Percentiles rank a stretch among this genome's conserved stretches.
phyloP scores from a whole-genome alignment of 352 stramenopile genomes.

The Globisporangium echinulatum region DNA sequence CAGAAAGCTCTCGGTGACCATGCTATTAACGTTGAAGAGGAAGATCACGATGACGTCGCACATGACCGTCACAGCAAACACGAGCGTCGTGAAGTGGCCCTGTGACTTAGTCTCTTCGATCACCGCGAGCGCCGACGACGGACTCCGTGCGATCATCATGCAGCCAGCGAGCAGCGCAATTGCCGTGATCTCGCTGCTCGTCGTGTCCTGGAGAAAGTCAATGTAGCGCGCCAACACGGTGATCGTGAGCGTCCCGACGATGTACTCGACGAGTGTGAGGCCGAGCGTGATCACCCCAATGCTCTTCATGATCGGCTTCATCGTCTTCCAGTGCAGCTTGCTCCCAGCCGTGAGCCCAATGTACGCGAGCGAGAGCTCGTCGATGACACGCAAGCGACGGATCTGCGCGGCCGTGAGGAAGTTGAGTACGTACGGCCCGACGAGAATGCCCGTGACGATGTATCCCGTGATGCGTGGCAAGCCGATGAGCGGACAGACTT shows the following conservation, averaged over 20 bases:
- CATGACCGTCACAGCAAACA: constrained; percentile 65
- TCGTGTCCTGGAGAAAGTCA: constrained; percentile 57
- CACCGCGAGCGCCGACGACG: constrained; percentile 56
- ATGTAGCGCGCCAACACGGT: constrained; percentile 50
- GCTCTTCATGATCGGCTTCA: constrained; percentile 55
- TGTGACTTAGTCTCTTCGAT: constrained; percentile 62
- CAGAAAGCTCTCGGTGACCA: constrained; percentile 59
- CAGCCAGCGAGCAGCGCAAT: constrained; percentile 57
- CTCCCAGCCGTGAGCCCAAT: constrained; percentile 55
- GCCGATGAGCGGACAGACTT: constrained; percentile 49
- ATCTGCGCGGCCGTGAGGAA: constrained; percentile 40
- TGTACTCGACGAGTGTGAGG: constrained; percentile 52
- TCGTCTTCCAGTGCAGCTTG: constrained; percentile 59
- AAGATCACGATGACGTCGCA: constrained; percentile 68
- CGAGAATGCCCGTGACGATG: constrained; percentile 53
- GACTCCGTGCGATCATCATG: constrained; percentile 69
- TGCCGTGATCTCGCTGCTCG: constrained; percentile 45
- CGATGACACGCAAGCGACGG: constrained; percentile 44
- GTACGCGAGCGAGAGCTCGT: constrained; percentile 62
- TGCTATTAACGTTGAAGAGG: constrained; percentile 68
- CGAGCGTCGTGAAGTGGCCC: constrained; percentile 61
- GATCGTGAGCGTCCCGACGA: constrained; percentile 58
- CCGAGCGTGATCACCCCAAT: constrained; percentile 45
- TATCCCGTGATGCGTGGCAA: constrained; percentile 64
- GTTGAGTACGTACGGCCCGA: constrained; percentile 59